Evolutionary conservation across 2,329 filamentous ascomycete genomes (phyloP).

Genomic region (Apiospora hydei): DNA sequence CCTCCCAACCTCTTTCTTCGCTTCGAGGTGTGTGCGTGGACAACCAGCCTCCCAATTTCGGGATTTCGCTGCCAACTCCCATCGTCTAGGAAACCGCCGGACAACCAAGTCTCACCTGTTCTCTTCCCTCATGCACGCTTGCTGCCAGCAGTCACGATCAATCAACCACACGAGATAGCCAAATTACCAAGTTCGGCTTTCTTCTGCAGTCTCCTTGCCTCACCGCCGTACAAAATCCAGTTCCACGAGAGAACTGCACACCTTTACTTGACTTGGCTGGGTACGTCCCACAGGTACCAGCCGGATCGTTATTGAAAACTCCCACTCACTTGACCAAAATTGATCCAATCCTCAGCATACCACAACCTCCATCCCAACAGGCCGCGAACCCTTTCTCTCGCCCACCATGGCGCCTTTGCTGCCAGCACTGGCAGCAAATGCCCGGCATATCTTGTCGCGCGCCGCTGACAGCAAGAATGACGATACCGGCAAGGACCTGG

Average conservation of each 20-base stretch:
- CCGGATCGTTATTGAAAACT: not conserved
- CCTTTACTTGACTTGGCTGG: conserved; percentile 22
- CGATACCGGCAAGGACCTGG: conserved; percentile 46
- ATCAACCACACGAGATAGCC: not conserved
- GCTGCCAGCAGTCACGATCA: not conserved
- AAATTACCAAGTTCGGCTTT: not conserved
- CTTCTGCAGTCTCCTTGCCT: not conserved
- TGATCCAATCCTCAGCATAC: conserved; percentile 11
- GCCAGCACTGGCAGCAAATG: conserved; percentile 40
- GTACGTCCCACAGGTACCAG: conserved; percentile 25
- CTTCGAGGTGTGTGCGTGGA: not conserved
- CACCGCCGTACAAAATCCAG: not conserved
- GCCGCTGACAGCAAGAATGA: conserved; percentile 44
- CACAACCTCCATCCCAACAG: conserved; percentile 1
- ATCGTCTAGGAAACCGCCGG: not conserved
- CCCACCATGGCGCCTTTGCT: conserved; percentile 43
- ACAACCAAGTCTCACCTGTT: conserved; percentile 3
- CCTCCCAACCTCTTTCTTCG: not conserved
- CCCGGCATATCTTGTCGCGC: conserved; percentile 49
- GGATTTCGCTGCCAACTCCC: conserved; percentile 12
- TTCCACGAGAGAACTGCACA: not conserved
- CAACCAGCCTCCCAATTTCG: conserved; percentile 15
- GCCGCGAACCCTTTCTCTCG: not conserved
- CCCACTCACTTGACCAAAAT: not conserved
- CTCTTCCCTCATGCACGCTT: not conserved